Conservation (phyloP, 805 yeast species). For the Starmerella sp. region DNA sequence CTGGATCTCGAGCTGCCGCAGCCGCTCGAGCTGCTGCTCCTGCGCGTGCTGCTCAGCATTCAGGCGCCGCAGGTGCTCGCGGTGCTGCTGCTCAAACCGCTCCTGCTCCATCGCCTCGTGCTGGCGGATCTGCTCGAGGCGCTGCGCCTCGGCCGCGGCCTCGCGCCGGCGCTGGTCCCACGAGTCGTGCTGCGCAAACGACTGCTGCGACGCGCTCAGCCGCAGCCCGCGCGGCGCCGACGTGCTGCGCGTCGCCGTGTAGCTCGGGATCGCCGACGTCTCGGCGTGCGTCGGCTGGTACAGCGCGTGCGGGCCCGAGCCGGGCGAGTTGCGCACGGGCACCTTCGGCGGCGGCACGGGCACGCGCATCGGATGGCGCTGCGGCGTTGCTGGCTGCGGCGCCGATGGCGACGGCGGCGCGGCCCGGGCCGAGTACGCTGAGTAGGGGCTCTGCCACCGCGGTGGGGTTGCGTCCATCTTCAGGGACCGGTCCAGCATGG, state of each 20-base stretch:
- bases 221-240: slow-evolving; percentile 10
- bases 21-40: slow-evolving; percentile 6
- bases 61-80: neutral
- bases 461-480: slow-evolving; percentile 15
- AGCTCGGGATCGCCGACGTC: slow-evolving; percentile 12
- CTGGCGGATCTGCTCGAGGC: slow-evolving; percentile 7
- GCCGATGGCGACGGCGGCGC: slow-evolving; percentile 1
- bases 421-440: neutral
- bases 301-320: neutral
- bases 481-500: slow-evolving; percentile 18
- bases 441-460: slow-evolving; percentile 11
- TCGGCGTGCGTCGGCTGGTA: slow-evolving; percentile 2
- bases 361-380: neutral
- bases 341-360: neutral
- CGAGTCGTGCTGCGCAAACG: slow-evolving; percentile 2
- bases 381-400: slow-evolving; percentile 1
- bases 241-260: slow-evolving; percentile 4
- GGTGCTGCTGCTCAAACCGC: slow-evolving; percentile 9
- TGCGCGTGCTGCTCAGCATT: slow-evolving; percentile 3
- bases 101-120: slow-evolving; percentile 11
- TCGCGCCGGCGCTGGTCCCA: slow-evolving; percentile 2
- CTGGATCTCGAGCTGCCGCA: neutral
- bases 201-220: slow-evolving; percentile 7
- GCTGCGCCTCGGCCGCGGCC: slow-evolving; percentile 9
- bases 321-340: neutral